Evolutionary conservation across 441 rosid species (phyloP).

Genomic region (Gossypium schwendimanii): DNA sequence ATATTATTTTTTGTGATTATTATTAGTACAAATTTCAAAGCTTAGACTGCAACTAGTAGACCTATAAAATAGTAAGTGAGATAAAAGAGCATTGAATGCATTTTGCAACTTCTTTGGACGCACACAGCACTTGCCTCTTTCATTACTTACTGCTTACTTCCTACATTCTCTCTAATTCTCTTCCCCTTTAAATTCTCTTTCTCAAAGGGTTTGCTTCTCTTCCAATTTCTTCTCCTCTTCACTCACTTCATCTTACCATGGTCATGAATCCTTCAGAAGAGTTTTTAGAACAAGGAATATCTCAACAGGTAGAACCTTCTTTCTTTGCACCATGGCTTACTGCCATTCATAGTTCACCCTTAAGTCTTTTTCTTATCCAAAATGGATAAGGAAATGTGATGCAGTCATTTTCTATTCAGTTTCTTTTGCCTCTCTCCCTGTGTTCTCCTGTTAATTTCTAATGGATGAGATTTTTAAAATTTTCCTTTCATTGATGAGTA

Average conservation of each 20-base stretch:
- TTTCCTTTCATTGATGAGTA: background rate
- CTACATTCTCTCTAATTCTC: constrained; percentile 24
- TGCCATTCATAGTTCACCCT: background rate
- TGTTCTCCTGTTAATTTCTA: background rate
- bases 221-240: constrained; percentile 7
- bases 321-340: constrained; percentile 1
- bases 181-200: constrained; percentile 20
- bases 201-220: constrained; percentile 22
- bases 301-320: constrained; percentile 35
- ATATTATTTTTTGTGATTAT: background rate
- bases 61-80: background rate
- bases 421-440: background rate
- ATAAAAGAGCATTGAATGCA: constrained; percentile 38
- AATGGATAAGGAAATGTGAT: constrained; percentile 1
- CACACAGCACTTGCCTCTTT: constrained; percentile 20
- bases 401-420: background rate
- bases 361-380: background rate
- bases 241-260: constrained; percentile 3
- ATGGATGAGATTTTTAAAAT: background rate
- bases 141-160: constrained; percentile 22
- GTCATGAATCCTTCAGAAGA: constrained; percentile 47
- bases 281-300: constrained; percentile 35
- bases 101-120: constrained; percentile 27
- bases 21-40: background rate
- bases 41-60: background rate